Evolutionary conservation across 169 alveolate species (phyloP), one percentile per base, ranked within the genome.

Genomic region (Blepharisma undulans): DNA sequence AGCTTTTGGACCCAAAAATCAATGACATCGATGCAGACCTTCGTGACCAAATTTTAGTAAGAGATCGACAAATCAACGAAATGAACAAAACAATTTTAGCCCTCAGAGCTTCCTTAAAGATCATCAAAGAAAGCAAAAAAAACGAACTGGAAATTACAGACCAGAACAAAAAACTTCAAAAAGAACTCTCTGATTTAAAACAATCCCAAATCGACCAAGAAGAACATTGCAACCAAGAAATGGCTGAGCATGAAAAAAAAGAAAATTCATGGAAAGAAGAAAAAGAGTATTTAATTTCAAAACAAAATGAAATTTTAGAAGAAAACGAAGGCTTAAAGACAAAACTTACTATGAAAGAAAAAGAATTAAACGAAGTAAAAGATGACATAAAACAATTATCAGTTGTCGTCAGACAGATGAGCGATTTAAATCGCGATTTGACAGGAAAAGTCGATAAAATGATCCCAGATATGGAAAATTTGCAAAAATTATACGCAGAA

Each of bases 381-480:
- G 80, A n/a, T 4, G 91, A 86, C n/a, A 2, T 86, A 25, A 60
- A 27, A 12, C 59, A 86, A 32, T 21, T 86, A 21, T 21, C 29
- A 19, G 84, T 19, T 4, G 34, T 86, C 8, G 66, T 86, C 29
- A n/a, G 29, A 33, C 48, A 27, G 22, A 27, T 86, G 66, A 66
- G 48, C 34, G 27, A 25, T 0, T 21, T 86, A 32, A 86, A 86
- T 32, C 61, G 29, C 8, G 81, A 60, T 1, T 27, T 86, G 7
- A 27, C 61, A 19, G 91, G 29, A 10, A 86, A 86, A 86, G 30
- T 86, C 5, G 91, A 86, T 14, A 33, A 19, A 5, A 61, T 29
- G 29, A 88, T 74, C 78, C 22, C 21, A 34, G 87, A 88, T 4
- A 88, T 76, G 85, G 87, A 88, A 88, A 25, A 86, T 48, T 48